Conservation (phyloP, 306 rosid genomes). For the Dryas octopetala region DNA sequence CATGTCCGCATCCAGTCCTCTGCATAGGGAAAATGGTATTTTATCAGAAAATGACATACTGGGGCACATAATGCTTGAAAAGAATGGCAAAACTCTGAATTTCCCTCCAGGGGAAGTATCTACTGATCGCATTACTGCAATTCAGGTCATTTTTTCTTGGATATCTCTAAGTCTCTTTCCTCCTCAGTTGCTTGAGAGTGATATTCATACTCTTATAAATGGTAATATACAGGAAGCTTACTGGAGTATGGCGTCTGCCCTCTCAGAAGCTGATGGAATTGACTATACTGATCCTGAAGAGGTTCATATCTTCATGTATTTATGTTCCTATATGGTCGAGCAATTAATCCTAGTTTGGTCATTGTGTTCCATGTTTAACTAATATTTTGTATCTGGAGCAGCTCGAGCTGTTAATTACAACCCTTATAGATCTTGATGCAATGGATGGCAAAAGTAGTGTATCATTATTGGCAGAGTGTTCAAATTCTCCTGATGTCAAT, state of each 20-base stretch:
- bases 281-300: conserved; percentile 97
- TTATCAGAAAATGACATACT: conserved; percentile 41
- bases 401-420: conserved; percentile 85
- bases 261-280: conserved; percentile 94
- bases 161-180: conserved; percentile 1
- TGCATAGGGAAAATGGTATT: conserved; percentile 40
- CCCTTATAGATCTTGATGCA: conserved; percentile 94
- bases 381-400: conserved; percentile 36
- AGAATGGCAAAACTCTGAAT: conserved; percentile 61
- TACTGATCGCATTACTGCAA: conserved; percentile 58
- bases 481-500: conserved; percentile 85
- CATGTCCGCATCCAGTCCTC: conserved; percentile 55
- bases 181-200: conserved; percentile 19
- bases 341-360: conserved; percentile 13
- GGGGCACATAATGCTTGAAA: conserved; percentile 63
- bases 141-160: conserved; percentile 57
- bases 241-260: conserved; percentile 91
- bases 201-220: conserved; percentile 22
- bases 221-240: conserved; percentile 71
- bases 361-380: conserved; percentile 14
- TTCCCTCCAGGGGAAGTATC: conserved; percentile 79
- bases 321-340: conserved; percentile 22
- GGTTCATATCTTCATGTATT: conserved; percentile 45
- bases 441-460: conserved; percentile 94
- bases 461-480: conserved; percentile 78